These are phyloP conservation scores for Komagataella kurtzmanii DNA, from an alignment of 805 yeast species.

Conservation along the genomic window DNA sequence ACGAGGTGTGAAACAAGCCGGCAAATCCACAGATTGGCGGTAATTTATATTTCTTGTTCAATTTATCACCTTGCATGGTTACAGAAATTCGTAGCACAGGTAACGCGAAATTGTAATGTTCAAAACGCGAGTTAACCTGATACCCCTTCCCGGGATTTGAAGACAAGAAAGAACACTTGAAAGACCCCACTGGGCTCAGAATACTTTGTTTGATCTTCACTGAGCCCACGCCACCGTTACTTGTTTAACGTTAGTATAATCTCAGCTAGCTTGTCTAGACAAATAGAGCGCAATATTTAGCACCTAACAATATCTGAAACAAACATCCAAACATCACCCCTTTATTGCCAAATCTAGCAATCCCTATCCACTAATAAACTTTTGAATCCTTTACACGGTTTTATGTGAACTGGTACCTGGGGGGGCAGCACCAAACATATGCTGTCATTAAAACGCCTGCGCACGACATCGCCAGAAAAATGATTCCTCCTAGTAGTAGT, in stretches of 20 bases:
- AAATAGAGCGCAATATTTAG: not conserved
- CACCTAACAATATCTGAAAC: not conserved
- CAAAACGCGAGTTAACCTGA: not conserved
- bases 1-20: not conserved
- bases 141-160: not conserved
- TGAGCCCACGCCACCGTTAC: not conserved
- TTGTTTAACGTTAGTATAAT: not conserved
- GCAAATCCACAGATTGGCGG: not conserved
- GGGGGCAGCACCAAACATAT: not conserved
- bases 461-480: not conserved
- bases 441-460: not conserved
- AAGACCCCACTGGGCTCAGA: not conserved
- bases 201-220: not conserved
- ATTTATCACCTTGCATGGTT: not conserved
- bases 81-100: not conserved
- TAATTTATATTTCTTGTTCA: not conserved
- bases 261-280: not conserved
- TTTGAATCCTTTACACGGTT: not conserved
- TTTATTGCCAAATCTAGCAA: not conserved
- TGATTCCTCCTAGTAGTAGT: conserved; percentile 5
- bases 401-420: not conserved
- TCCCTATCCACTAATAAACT: not conserved
- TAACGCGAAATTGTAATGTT: not conserved
- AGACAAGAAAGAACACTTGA: not conserved
- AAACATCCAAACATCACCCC: not conserved